phyloP scores from a whole-genome alignment of 345 rosid species.

The Rhodamnia argentea region DNA sequence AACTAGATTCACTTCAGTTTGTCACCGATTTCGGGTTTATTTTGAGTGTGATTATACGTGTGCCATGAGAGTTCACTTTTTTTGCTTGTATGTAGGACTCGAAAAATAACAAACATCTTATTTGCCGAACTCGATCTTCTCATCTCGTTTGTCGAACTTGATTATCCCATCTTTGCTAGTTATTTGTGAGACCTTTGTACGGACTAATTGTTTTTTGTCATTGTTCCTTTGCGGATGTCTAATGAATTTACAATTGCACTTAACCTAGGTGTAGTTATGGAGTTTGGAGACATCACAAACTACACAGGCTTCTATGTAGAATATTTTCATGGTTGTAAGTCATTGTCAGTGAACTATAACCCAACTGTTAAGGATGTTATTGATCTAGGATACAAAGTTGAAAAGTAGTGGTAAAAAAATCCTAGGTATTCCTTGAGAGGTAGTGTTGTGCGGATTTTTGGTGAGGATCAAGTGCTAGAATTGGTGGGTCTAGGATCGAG shows the following conservation, averaged over 20 bases:
- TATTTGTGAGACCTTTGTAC: not conserved
- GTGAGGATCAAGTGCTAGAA: not conserved
- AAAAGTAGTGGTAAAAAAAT: not conserved
- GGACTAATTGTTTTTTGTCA: not conserved
- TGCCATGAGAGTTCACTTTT: too few relatives aligned
- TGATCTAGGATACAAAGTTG: not conserved
- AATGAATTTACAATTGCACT: not conserved
- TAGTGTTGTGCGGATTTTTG: fast-evolving
- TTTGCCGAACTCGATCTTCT: not conserved
- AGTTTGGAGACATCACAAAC: not conserved
- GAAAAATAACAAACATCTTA: too few relatives aligned
- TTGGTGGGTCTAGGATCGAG: not conserved
- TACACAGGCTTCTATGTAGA: not conserved
- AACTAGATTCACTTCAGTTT: too few relatives aligned
- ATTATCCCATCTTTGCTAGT: not conserved
- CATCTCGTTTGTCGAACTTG: not conserved
- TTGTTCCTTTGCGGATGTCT: not conserved
- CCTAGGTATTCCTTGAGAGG: not conserved
- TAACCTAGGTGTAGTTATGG: not conserved
- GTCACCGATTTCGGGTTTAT: too few relatives aligned
- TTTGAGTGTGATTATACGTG: too few relatives aligned
- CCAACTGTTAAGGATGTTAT: not conserved
- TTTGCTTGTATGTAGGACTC: too few relatives aligned
- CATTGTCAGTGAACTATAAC: not conserved
- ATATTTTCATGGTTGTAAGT: not conserved